phyloP scores from a whole-genome alignment of 2,329 filamentous ascomycete species.

The Lojkania enalia region DNA sequence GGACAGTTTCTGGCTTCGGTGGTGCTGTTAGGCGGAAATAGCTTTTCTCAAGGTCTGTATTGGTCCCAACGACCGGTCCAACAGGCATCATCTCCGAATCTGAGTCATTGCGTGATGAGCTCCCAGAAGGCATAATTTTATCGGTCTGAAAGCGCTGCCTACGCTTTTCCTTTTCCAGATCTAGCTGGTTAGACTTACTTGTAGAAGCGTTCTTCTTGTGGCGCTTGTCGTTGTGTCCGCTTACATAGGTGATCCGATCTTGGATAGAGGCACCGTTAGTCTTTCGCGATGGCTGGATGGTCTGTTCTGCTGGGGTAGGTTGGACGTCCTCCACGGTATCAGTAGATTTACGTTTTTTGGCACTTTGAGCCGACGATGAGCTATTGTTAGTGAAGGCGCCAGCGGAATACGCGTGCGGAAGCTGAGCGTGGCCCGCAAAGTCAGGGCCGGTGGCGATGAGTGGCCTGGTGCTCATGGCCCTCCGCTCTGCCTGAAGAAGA shows the following conservation, averaged over 20 bases:
- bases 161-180: conserved; percentile 88
- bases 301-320: conserved; percentile 55
- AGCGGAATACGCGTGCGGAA: conserved; percentile 20
- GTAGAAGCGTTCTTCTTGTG: conserved; percentile 51
- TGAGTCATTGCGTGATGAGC: conserved; percentile 49
- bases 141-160: conserved; percentile 78
- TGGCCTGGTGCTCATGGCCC: conserved; percentile 20
- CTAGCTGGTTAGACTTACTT: conserved; percentile 90
- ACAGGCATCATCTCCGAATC: conserved; percentile 49
- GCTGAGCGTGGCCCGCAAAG: conserved; percentile 32
- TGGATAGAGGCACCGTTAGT: conserved; percentile 60
- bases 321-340: conserved; percentile 54
- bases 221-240: conserved; percentile 51
- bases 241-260: conserved; percentile 71
- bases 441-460: conserved; percentile 20
- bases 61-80: conserved; percentile 82
- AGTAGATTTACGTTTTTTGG: conserved; percentile 82
- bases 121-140: conserved; percentile 58
- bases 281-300: conserved; percentile 71
- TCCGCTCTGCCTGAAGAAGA: conserved; percentile 70
- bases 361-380: conserved; percentile 49
- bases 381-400: conserved; percentile 32
- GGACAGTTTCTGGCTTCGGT: conserved; percentile 85
- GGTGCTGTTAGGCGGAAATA: conserved; percentile 92
- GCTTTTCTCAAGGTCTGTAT: conserved; percentile 82